Conservation (phyloP, 805 yeast species). For the Geotrichum ghanense region DNA sequence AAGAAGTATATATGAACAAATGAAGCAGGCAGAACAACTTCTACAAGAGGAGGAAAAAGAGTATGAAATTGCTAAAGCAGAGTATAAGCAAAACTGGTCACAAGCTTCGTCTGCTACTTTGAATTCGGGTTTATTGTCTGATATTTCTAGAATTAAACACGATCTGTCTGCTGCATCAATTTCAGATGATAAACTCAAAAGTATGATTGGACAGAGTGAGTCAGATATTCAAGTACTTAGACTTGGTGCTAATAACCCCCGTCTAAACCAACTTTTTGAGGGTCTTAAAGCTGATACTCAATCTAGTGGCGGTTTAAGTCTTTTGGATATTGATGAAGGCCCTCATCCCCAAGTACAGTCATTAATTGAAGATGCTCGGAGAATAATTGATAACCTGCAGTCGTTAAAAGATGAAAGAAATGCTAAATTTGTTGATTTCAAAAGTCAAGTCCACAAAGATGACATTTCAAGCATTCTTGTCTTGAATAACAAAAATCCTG, state of each 20-base stretch:
- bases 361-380: constrained; percentile 41
- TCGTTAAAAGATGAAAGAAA: constrained; percentile 53
- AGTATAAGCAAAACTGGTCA: constrained; percentile 30
- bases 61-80: constrained; percentile 24
- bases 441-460: constrained; percentile 61
- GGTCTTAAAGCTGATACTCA: constrained; percentile 4
- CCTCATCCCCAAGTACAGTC: constrained; percentile 23
- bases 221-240: constrained; percentile 34
- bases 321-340: constrained; percentile 60
- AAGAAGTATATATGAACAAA: constrained; percentile 14
- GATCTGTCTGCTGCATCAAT: constrained; percentile 28
- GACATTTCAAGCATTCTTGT: constrained; percentile 73
- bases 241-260: constrained; percentile 33
- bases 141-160: constrained; percentile 24
- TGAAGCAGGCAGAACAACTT: constrained; percentile 22
- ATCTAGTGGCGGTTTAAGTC: constrained; percentile 26
- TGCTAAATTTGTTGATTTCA: constrained; percentile 51
- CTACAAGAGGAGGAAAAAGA: constrained; percentile 27
- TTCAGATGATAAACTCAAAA: constrained; percentile 45
- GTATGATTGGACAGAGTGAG: constrained; percentile 34
- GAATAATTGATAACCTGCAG: constrained; percentile 48
- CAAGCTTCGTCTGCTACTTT: constrained; percentile 28
- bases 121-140: constrained; percentile 18
- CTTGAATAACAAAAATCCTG: constrained; percentile 46
- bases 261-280: constrained; percentile 27